Evolutionary conservation across 257 asterid genomes (phyloP), one percentile per base, ranked within the genome.

Genomic region (Capsicum pubescens): DNA sequence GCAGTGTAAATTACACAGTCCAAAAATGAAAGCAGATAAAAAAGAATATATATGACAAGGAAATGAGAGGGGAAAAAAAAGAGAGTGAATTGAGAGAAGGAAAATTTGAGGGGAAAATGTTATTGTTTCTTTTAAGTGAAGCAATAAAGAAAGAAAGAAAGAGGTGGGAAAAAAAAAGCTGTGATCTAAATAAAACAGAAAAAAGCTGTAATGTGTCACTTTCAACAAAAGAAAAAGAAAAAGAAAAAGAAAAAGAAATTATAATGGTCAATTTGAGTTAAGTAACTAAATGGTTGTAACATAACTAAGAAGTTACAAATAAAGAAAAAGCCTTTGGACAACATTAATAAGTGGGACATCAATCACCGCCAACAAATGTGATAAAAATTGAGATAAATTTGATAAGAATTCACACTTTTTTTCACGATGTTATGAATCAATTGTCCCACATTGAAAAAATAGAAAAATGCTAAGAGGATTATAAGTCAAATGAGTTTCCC

Each of bases 51-150:
- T 26, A 44, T 44, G 19, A 44, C 26, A 3, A 16, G 13, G 0
- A 39, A 72, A 82, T 70, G 61, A 46, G 84, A 83, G 57, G 13
- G 6, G 32, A 26, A 26, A 26, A 26, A 26, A 84, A 87, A 85
- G 85, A 86, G 83, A 86, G 89, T 14, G 81, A 87, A 46, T 36
- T 86, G 84, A 90, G 88, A 74, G 88, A 85, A 90, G 88, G 86
- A 90, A 90, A 88, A 84, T 82, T 87, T 77, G 87, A 77, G 81
- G 83, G 84, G 80, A 78, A 79, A 80, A 14, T 82, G 79, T 58
- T 89, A 87, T 87, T 89, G 91, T 89, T 90, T 89, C 96, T 90
- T 92, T 92, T 87, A 85, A 88, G 94, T 84, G 92, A 91, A 89
- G 92, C 92, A 89, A 87, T 87, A 86, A 86, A 91, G 88, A 85